phyloP scores from a whole-genome alignment of 2,329 filamentous ascomycete genomes.

The Pseudogymnoascus sp. region DNA sequence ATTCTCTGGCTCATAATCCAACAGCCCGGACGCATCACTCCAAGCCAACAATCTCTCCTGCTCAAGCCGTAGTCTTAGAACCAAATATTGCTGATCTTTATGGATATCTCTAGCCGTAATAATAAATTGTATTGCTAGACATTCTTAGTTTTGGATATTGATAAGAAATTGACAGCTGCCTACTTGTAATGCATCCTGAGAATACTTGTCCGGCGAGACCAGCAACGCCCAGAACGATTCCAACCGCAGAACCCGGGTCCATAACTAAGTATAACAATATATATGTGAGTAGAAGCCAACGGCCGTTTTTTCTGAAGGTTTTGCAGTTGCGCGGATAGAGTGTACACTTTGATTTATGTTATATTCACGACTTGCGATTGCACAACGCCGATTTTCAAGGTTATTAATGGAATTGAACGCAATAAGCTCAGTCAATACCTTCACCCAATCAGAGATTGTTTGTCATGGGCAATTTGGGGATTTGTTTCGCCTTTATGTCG shows the following conservation, averaged over 20 bases:
- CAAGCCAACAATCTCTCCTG: constrained; percentile 42
- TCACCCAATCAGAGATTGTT: neutral
- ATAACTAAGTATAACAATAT: constrained; percentile 20
- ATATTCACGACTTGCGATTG: neutral
- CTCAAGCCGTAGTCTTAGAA: constrained; percentile 40
- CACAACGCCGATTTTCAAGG: neutral
- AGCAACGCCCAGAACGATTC: constrained; percentile 37
- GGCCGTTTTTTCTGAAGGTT: neutral
- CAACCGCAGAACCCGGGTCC: constrained; percentile 37
- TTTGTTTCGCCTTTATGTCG: neutral
- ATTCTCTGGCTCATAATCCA: constrained; percentile 34
- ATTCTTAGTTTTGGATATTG: constrained; percentile 6
- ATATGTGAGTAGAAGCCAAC: neutral
- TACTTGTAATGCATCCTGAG: constrained; percentile 37
- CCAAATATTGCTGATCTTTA: constrained; percentile 40
- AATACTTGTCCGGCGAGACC: constrained; percentile 39
- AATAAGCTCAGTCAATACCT: neutral
- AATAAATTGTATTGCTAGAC: constrained; percentile 37
- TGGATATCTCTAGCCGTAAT: constrained; percentile 39
- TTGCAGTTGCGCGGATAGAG: neutral
- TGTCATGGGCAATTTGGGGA: neutral
- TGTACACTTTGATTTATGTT: neutral
- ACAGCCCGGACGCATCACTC: constrained; percentile 40
- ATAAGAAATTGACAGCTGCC: neutral
- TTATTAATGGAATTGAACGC: neutral